Percentiles rank a stretch among this genome's conserved stretches.
phyloP scores from a whole-genome alignment of 116 monocot genomes.

The Posidonia oceanica region DNA sequence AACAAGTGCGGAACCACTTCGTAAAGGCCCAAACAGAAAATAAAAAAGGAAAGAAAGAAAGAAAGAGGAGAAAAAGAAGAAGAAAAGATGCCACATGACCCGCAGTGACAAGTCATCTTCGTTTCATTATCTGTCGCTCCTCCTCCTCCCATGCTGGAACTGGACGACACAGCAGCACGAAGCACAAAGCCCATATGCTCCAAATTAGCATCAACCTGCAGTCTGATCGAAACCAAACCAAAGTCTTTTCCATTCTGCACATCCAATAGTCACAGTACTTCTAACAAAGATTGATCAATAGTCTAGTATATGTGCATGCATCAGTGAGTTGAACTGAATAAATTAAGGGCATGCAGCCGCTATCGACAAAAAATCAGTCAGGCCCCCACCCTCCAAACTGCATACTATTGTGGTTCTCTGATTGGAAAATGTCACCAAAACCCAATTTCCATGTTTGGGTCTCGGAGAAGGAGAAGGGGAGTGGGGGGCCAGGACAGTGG shows the following conservation, averaged over 20 bases:
- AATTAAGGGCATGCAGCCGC: too few relatives aligned
- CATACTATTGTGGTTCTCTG: background rate
- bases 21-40: background rate
- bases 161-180: background rate
- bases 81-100: background rate
- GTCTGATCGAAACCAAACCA: background rate
- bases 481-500: background rate
- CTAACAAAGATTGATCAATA: too few relatives aligned
- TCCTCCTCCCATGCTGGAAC: slow-evolving; percentile 5
- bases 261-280: too few relatives aligned
- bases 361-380: too few relatives aligned
- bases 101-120: background rate
- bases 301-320: too few relatives aligned
- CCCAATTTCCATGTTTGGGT: background rate
- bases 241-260: background rate
- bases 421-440: background rate
- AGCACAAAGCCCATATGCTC: background rate
- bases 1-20: background rate
- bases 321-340: too few relatives aligned
- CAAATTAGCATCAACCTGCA: background rate
- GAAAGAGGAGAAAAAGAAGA: background rate
- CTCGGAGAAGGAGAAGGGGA: background rate
- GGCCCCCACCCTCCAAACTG: background rate
- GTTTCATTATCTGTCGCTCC: background rate
- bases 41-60: background rate